phyloP scores from a whole-genome alignment of 306 rosid genomes.

The Prunus mira region DNA sequence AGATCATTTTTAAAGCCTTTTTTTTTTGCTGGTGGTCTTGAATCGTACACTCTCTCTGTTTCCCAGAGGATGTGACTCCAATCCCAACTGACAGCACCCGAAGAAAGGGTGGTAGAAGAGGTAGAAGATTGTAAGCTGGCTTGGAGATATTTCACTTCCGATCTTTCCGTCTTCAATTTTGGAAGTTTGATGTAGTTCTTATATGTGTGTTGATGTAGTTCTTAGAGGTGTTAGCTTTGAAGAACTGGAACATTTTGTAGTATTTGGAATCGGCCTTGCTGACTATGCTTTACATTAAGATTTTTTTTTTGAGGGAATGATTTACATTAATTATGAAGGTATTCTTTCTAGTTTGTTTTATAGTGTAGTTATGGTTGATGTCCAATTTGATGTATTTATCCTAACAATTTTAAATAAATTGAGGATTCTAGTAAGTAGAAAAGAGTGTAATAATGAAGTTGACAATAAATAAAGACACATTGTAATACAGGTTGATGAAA shows the following conservation, averaged over 20 bases:
- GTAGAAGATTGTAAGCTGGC: conserved; percentile 58
- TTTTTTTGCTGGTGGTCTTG: neutral
- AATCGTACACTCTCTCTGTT: neutral
- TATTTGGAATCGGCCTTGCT: too few relatives aligned
- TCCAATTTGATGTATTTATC: neutral
- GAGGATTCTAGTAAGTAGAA: neutral
- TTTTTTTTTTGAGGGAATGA: neutral
- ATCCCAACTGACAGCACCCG: conserved; percentile 78
- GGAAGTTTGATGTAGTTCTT: neutral
- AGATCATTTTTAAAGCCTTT: neutral
- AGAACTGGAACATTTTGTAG: neutral
- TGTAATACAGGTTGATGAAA: too few relatives aligned
- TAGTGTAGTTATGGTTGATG: neutral
- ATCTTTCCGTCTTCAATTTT: neutral
- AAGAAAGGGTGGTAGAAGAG: conserved; percentile 86
- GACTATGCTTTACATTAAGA: neutral
- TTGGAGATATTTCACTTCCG: neutral
- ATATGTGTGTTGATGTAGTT: neutral
- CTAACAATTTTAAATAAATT: neutral
- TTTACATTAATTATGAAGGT: neutral
- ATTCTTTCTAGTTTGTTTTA: neutral
- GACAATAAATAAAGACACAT: neutral
- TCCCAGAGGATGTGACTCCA: conserved; percentile 81
- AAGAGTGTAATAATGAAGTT: too few relatives aligned
- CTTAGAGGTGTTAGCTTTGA: neutral